Evolutionary conservation across 2,329 filamentous ascomycete genomes (phyloP).

Genomic region (Hansfordia pulvinata): DNA sequence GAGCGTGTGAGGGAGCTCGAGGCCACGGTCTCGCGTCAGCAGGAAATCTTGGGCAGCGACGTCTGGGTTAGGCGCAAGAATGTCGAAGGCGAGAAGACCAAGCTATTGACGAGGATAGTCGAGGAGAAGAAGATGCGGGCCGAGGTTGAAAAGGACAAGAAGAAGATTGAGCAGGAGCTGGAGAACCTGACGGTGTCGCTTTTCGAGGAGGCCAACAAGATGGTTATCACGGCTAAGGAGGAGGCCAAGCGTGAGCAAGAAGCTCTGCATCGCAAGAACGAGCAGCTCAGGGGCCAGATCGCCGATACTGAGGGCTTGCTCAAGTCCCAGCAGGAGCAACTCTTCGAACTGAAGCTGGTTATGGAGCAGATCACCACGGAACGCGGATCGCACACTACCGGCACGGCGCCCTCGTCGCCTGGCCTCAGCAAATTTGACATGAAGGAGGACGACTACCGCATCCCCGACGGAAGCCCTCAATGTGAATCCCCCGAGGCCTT

Average conservation of each 20-base stretch:
- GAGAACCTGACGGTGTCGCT: constrained; percentile 81
- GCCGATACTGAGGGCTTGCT: constrained; percentile 77
- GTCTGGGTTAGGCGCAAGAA: constrained; percentile 63
- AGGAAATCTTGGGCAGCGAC: constrained; percentile 59
- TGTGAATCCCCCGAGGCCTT: constrained; percentile 27
- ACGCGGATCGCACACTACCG: constrained; percentile 57
- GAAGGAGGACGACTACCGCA: constrained; percentile 28
- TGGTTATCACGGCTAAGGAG: constrained; percentile 86
- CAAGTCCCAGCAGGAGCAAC: constrained; percentile 82
- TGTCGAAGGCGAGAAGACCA: constrained; percentile 58
- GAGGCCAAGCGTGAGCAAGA: constrained; percentile 80
- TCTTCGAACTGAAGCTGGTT: constrained; percentile 79
- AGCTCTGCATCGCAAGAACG: constrained; percentile 67
- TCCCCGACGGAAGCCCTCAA: constrained; percentile 20
- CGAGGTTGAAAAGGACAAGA: constrained; percentile 65
- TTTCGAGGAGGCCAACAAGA: constrained; percentile 98
- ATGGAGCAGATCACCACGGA: constrained; percentile 76
- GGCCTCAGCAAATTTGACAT: constrained; percentile 56
- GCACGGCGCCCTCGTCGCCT: constrained; percentile 74
- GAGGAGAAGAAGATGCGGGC: constrained; percentile 54
- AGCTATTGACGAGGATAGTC: constrained; percentile 40
- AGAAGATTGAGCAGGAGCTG: constrained; percentile 80
- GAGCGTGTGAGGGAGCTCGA: constrained; percentile 59
- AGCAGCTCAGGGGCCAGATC: constrained; percentile 74
- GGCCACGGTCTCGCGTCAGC: constrained; percentile 47